Conservation (phyloP, 2,329 filamentous ascomycete genomes). For the Alternaria ethzedia region DNA sequence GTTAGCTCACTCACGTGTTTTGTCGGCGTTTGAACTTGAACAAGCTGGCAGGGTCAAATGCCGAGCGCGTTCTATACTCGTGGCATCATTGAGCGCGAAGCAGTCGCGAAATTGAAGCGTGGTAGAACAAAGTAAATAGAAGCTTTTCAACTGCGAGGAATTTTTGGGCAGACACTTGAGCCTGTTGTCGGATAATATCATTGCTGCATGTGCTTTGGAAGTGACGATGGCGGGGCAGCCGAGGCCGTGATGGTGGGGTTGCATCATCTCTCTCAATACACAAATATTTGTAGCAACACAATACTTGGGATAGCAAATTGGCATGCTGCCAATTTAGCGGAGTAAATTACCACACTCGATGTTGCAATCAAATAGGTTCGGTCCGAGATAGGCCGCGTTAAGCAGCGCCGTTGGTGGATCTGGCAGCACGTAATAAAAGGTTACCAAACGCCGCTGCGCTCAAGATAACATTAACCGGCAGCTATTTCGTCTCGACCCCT, state of each 20-base stretch:
- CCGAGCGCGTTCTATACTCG: background rate
- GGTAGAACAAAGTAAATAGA: background rate
- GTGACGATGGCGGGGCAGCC: slow-evolving; percentile 12
- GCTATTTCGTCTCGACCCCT: background rate
- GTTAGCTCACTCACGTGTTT: slow-evolving; percentile 10
- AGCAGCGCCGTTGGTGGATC: slow-evolving; percentile 17
- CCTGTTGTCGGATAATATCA: background rate
- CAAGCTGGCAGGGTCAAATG: slow-evolving; percentile 1
- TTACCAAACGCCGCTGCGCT: slow-evolving; percentile 23
- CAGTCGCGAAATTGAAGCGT: background rate
- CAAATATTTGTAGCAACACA: slow-evolving; percentile 15
- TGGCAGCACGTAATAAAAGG: slow-evolving; percentile 22
- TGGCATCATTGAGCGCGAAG: background rate
- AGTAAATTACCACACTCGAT: slow-evolving; percentile 18
- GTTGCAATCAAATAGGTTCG: slow-evolving; percentile 13
- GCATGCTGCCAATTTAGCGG: background rate
- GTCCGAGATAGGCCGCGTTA: slow-evolving; percentile 29
- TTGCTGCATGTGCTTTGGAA: background rate
- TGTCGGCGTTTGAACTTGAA: slow-evolving; percentile 18
- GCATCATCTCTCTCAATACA: slow-evolving; percentile 1
- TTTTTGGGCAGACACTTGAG: background rate
- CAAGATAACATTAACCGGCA: slow-evolving; percentile 4
- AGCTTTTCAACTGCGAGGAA: background rate
- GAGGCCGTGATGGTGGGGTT: slow-evolving; percentile 7
- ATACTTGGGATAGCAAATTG: background rate